Percentiles rank a stretch among this genome's conserved stretches.
phyloP scores from a whole-genome alignment of 495 filamentous ascomycete genomes.

The Hypoxylon fuscum region DNA sequence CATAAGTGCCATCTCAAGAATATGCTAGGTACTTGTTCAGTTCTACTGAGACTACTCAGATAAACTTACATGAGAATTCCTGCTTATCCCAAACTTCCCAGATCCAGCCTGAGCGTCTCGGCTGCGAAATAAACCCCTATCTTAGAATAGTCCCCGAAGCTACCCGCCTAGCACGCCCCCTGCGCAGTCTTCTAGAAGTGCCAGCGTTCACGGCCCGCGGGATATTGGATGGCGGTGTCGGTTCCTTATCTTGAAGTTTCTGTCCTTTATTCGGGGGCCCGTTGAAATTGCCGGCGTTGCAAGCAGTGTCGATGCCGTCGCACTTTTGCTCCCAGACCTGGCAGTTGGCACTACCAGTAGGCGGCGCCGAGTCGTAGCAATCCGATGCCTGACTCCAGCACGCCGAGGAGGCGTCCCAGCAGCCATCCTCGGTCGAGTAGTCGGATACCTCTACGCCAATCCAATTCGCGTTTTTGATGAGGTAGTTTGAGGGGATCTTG shows the following conservation, averaged over 20 bases:
- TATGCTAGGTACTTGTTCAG: neutral
- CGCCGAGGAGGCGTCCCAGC: slow-evolving; percentile 61
- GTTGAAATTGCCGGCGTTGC: slow-evolving; percentile 55
- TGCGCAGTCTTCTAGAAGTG: slow-evolving; percentile 5
- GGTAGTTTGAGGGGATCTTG: slow-evolving; percentile 59
- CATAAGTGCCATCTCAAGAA: too few species aligned
- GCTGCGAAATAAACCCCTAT: neutral
- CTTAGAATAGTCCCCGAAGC: slow-evolving; percentile 3
- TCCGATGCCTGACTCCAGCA: slow-evolving; percentile 66
- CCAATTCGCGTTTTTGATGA: slow-evolving; percentile 77
- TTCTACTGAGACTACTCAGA: neutral
- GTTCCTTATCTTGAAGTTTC: slow-evolving; percentile 43
- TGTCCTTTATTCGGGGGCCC: slow-evolving; percentile 68
- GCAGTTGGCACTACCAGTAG: slow-evolving; percentile 67
- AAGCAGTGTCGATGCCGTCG: slow-evolving; percentile 57
- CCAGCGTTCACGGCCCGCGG: slow-evolving; percentile 23
- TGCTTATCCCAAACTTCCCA: neutral
- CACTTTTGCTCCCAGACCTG: slow-evolving; percentile 69
- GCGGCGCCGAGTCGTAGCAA: slow-evolving; percentile 66
- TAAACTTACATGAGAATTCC: neutral
- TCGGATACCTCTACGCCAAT: slow-evolving; percentile 65
- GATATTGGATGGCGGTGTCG: slow-evolving; percentile 25
- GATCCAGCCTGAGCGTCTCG: neutral
- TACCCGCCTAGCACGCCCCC: slow-evolving; percentile 8
- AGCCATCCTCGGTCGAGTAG: slow-evolving; percentile 64